Conservation (phyloP, 768 basidiomycete genomes). For the Podaxis mareebaensis region DNA sequence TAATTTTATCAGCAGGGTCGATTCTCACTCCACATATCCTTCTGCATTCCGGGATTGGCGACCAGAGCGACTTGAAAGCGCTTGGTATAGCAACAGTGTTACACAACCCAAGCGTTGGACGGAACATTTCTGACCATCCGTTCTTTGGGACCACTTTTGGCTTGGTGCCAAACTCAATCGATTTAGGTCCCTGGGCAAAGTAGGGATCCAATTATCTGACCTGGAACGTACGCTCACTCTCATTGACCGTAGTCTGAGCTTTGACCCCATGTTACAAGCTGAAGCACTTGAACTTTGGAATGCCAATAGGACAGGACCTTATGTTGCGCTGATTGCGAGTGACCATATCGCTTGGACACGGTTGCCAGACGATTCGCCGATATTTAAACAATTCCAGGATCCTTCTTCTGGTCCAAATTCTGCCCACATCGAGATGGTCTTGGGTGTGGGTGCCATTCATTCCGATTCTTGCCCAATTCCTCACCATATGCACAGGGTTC, state of each 20-base stretch:
- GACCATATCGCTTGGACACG: constrained; percentile 17
- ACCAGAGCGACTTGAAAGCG: constrained; percentile 15
- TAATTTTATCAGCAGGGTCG: constrained; percentile 20
- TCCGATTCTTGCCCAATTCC: not conserved
- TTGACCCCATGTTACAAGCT: constrained; percentile 1
- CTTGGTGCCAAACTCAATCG: constrained; percentile 3
- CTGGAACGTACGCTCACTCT: not conserved
- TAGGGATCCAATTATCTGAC: not conserved
- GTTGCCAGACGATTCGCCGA: constrained; percentile 8
- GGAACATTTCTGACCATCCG: constrained; percentile 29
- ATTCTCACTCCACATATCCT: constrained; percentile 22
- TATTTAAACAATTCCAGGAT: constrained; percentile 9
- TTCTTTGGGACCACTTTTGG: not conserved
- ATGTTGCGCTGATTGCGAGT: not conserved
- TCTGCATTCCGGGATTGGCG: constrained; percentile 22
- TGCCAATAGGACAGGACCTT: constrained; percentile 16
- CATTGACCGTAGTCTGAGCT: not conserved
- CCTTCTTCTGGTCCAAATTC: constrained; percentile 17
- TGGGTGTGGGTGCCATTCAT: not conserved
- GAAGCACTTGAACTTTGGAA: constrained; percentile 17
- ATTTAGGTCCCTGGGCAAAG: constrained; percentile 15
- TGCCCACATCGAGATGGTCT: constrained; percentile 16
- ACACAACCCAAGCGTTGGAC: constrained; percentile 30
- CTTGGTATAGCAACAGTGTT: constrained; percentile 25
- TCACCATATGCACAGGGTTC: constrained; percentile 12